phyloP scores from a whole-genome alignment of 768 basidiomycete genomes.

The Leccinellum luteum region DNA sequence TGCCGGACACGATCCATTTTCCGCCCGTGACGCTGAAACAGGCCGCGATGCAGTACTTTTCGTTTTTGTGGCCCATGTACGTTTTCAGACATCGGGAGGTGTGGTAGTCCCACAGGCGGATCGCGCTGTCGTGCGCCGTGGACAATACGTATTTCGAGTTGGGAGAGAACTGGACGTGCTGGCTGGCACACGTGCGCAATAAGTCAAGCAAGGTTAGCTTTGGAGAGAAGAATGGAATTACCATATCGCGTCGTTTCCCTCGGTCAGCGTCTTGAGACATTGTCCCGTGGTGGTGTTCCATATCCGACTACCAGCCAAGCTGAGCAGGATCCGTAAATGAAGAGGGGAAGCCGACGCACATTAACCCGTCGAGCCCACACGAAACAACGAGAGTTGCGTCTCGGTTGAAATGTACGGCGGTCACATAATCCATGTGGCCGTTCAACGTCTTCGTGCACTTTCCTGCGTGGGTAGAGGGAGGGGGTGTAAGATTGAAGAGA shows the following conservation, averaged over 20 bases:
- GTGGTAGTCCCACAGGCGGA: conserved; percentile 95
- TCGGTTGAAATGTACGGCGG: conserved; percentile 89
- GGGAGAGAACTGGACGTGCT: conserved; percentile 92
- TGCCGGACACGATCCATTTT: conserved; percentile 89
- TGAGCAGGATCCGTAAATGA: conserved; percentile 1
- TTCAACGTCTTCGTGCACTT: conserved; percentile 83
- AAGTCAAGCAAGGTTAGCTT: neutral
- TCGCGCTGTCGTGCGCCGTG: conserved; percentile 88
- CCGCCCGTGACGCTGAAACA: conserved; percentile 84
- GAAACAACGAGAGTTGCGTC: conserved; percentile 92
- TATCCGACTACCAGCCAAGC: conserved; percentile 63
- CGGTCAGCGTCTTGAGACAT: conserved; percentile 93
- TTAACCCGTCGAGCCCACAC: conserved; percentile 88
- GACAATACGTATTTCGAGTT: conserved; percentile 95
- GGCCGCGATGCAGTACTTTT: conserved; percentile 80
- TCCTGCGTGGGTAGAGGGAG: conserved; percentile 41
- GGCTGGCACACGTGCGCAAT: conserved; percentile 41
- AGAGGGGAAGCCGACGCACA: conserved; percentile 51
- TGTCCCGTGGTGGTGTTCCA: conserved; percentile 94
- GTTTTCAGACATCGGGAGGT: conserved; percentile 89
- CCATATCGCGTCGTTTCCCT: conserved; percentile 85
- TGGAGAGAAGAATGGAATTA: conserved; percentile 26
- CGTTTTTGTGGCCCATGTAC: conserved; percentile 78
- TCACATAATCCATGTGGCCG: conserved; percentile 93
- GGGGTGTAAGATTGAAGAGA: neutral